These are phyloP conservation scores for Perkinsus marinus DNA, from an alignment of 169 alveolate species.

Conservation along the genomic window DNA sequence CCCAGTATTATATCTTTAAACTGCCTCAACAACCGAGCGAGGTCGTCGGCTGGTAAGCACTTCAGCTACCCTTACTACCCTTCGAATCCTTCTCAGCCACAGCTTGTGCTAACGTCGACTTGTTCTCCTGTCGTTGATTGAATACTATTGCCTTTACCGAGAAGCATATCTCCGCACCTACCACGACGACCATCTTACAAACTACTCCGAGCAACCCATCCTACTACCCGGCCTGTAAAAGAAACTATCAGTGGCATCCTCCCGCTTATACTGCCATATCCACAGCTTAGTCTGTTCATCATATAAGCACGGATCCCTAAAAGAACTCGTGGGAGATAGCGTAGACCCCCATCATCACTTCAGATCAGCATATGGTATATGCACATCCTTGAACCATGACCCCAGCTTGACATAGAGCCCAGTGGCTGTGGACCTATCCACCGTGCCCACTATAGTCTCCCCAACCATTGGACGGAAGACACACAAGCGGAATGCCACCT, in stretches of 20 bases:
- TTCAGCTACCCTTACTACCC: not conserved
- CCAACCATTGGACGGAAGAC: not conserved
- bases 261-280: not conserved
- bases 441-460: not conserved
- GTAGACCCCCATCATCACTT: not conserved
- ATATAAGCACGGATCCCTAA: not conserved
- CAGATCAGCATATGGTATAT: not conserved
- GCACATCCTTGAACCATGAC: not conserved
- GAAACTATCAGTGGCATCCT: not conserved
- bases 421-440: not conserved
- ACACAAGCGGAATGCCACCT: not conserved
- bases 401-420: not conserved
- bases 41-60: too few species aligned
- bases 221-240: not conserved
- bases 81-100: not conserved
- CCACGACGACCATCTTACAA: too few species aligned
- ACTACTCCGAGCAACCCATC: too few species aligned
- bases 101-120: not conserved
- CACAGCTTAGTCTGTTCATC: not conserved
- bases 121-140: not conserved
- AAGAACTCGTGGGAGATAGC: too few species aligned
- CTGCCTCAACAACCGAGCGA: too few species aligned
- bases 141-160: not conserved
- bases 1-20: too few species aligned
- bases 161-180: not conserved